These are phyloP conservation scores for Lasiodiplodia sp. DNA, from an alignment of 2,329 filamentous ascomycete species.

Conservation along the genomic window DNA sequence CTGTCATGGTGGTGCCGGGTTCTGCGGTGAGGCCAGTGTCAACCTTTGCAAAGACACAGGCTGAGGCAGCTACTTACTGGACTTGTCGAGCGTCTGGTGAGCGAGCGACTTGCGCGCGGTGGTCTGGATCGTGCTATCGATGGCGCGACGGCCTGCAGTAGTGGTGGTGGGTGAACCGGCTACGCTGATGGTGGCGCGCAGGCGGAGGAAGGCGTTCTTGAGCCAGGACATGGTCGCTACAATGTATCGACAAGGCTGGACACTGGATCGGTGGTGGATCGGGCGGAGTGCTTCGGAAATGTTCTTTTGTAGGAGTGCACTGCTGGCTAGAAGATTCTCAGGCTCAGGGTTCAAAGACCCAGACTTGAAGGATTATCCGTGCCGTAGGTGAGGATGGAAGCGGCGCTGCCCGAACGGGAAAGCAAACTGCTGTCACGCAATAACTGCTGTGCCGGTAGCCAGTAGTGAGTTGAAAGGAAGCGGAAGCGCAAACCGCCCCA, in stretches of 20 bases:
- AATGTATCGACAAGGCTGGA: not conserved
- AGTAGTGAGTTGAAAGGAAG: not conserved
- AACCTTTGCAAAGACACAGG: not conserved
- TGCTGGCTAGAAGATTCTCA: not conserved
- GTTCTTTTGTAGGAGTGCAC: not conserved
- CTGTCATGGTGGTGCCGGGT: not conserved
- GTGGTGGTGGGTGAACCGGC: not conserved
- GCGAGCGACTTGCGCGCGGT: not conserved
- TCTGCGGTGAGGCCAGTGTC: constrained; percentile 13
- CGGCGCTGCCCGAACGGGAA: not conserved
- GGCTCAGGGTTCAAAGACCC: not conserved
- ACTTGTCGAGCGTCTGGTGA: not conserved
- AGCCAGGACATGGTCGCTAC: constrained; percentile 15
- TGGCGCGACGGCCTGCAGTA: not conserved
- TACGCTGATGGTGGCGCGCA: constrained; percentile 12
- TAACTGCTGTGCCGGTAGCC: not conserved
- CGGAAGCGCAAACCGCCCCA: not conserved
- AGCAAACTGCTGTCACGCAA: not conserved
- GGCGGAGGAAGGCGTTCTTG: not conserved
- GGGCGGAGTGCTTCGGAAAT: not conserved
- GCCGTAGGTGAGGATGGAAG: not conserved
- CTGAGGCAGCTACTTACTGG: constrained; percentile 8
- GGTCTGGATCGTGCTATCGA: constrained; percentile 10
- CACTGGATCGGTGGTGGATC: not conserved
- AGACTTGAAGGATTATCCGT: not conserved